Conservation (phyloP, 768 basidiomycete genomes). For the Nidularia pulvinata region DNA sequence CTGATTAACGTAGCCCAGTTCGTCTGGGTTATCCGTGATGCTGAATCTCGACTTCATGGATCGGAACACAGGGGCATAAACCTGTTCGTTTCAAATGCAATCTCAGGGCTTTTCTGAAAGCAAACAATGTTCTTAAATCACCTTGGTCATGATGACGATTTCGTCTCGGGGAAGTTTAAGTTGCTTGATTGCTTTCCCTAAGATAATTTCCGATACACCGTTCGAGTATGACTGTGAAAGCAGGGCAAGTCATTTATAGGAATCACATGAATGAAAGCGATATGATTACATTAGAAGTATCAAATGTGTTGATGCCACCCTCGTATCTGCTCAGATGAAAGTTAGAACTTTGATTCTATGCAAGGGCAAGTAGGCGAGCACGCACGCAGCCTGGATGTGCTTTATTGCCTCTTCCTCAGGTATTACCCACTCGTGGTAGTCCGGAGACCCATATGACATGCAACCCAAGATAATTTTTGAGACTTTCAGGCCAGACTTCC, state of each 20-base stretch:
- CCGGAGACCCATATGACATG: conserved; percentile 53
- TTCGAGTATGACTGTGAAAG: conserved; percentile 56
- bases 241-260: background rate
- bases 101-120: too few species aligned
- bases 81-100: too few species aligned
- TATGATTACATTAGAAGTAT: conserved; percentile 44
- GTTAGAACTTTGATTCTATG: background rate
- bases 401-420: conserved; percentile 47
- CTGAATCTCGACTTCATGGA: too few species aligned
- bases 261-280: background rate
- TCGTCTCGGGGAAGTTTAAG: conserved; percentile 66
- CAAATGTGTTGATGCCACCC: conserved; percentile 61
- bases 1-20: conserved; percentile 52
- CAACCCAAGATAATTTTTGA: conserved; percentile 65
- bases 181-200: conserved; percentile 72
- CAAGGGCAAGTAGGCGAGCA: background rate
- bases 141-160: conserved; percentile 83
- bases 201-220: conserved; percentile 60
- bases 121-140: conserved; percentile 9
- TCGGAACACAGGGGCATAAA: too few species aligned
- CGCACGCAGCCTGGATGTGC: conserved; percentile 40
- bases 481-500: conserved; percentile 58
- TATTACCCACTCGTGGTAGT: conserved; percentile 49
- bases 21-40: conserved; percentile 19
- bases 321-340: conserved; percentile 38